Evolutionary conservation across 2,329 filamentous ascomycete genomes (phyloP).

Genomic region (Diaporthe aspalathi): DNA sequence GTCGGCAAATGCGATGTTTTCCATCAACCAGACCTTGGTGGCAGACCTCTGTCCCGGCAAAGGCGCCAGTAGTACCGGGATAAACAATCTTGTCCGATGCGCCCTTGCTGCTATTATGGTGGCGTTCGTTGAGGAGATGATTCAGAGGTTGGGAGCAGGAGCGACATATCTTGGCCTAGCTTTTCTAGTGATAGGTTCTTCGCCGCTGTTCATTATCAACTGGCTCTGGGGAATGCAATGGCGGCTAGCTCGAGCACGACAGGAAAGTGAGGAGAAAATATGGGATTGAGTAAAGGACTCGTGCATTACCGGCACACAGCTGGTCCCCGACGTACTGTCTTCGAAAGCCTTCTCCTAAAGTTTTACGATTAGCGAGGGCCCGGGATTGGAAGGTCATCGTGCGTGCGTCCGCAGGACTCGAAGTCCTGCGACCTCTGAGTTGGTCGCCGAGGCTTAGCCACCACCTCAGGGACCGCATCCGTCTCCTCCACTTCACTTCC

Average conservation of each 20-base stretch:
- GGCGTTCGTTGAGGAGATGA: conserved; percentile 41
- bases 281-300: too few relatives aligned
- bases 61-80: conserved; percentile 48
- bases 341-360: neutral
- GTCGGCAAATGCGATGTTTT: conserved; percentile 52
- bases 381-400: too few relatives aligned
- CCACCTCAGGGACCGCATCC: too few relatives aligned
- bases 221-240: conserved; percentile 25
- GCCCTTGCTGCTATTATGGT: conserved; percentile 47
- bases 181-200: conserved; percentile 12
- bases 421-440: too few relatives aligned
- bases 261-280: neutral
- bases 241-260: neutral
- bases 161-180: conserved; percentile 39
- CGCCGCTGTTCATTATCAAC: neutral
- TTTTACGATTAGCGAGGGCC: neutral
- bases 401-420: too few relatives aligned
- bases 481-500: too few relatives aligned
- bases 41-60: conserved; percentile 48
- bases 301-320: neutral
- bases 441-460: too few relatives aligned
- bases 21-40: conserved; percentile 49
- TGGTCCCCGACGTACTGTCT: neutral
- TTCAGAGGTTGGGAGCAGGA: conserved; percentile 31
- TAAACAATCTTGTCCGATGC: conserved; percentile 51